Evolutionary conservation across 1,284 basidiomycete species (phyloP).

Genomic region (Ustilago curta): DNA sequence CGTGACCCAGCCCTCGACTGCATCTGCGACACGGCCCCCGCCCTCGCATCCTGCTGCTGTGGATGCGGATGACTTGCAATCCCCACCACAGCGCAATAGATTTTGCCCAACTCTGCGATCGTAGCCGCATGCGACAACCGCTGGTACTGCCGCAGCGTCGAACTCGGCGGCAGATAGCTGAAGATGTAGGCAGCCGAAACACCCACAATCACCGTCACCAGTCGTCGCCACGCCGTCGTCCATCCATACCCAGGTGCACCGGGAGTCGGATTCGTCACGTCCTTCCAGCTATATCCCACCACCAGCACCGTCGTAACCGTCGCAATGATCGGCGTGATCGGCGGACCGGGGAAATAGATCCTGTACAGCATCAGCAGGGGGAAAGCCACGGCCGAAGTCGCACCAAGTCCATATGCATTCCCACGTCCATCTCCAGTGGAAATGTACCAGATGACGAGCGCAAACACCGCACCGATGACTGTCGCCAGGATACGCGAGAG

Average conservation of each 20-base stretch:
- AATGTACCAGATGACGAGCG: slow-evolving; percentile 77
- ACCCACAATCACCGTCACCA: slow-evolving; percentile 67
- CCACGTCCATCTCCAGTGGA: slow-evolving; percentile 72
- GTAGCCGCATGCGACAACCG: slow-evolving; percentile 70
- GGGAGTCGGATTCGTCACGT: slow-evolving; percentile 49
- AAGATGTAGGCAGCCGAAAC: slow-evolving; percentile 65
- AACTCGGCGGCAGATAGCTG: slow-evolving; percentile 68
- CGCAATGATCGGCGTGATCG: slow-evolving; percentile 80
- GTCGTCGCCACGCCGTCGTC: slow-evolving; percentile 72
- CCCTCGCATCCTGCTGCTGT: slow-evolving; percentile 2
- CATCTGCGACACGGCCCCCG: neutral
- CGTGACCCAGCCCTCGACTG: slow-evolving; percentile 13
- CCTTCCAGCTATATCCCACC: slow-evolving; percentile 62
- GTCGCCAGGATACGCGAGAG: slow-evolving; percentile 58
- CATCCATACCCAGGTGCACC: slow-evolving; percentile 70
- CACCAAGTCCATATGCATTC: slow-evolving; percentile 81
- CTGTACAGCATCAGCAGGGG: slow-evolving; percentile 74
- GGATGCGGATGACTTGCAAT: slow-evolving; percentile 57
- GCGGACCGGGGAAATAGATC: slow-evolving; percentile 80
- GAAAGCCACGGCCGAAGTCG: slow-evolving; percentile 78
- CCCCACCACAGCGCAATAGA: slow-evolving; percentile 70
- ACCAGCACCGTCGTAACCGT: slow-evolving; percentile 76
- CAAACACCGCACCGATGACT: slow-evolving; percentile 73
- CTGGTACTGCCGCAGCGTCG: slow-evolving; percentile 70
- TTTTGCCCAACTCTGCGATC: slow-evolving; percentile 69